Evolutionary conservation across 2,329 filamentous ascomycete species (phyloP).

Genomic region (Coleophoma crateriformis): DNA sequence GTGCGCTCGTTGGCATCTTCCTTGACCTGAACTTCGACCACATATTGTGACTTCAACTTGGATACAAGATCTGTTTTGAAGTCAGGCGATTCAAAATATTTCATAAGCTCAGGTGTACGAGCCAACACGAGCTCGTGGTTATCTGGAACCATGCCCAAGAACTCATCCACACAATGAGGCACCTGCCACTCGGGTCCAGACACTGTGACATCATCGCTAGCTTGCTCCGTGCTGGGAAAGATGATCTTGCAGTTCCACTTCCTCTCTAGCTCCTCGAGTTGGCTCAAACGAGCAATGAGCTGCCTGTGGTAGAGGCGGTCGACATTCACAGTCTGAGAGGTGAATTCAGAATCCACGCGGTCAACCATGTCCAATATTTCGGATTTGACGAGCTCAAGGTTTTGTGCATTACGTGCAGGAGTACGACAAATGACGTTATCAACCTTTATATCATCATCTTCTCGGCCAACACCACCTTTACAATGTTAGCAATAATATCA

Average conservation of each 20-base stretch:
- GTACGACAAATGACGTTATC: conserved; percentile 99
- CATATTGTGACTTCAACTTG: conserved; percentile 87
- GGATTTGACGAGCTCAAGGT: conserved; percentile 93
- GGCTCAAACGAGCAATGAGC: conserved; percentile 78
- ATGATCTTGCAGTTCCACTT: conserved; percentile 99
- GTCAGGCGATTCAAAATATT: conserved; percentile 75
- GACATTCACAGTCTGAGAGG: conserved; percentile 87
- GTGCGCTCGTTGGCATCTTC: conserved; percentile 54
- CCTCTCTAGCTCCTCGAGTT: conserved; percentile 94
- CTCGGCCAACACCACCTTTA: conserved; percentile 68
- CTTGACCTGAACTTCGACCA: conserved; percentile 77
- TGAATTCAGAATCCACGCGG: conserved; percentile 80
- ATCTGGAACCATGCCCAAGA: conserved; percentile 96
- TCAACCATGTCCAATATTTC: conserved; percentile 99
- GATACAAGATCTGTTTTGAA: conserved; percentile 75
- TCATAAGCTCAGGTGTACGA: conserved; percentile 68
- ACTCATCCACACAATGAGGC: conserved; percentile 91
- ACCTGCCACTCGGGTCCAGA: conserved; percentile 98
- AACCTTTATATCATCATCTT: conserved; percentile 97
- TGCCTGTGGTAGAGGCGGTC: conserved; percentile 94
- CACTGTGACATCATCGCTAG: conserved; percentile 92
- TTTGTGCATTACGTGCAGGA: conserved; percentile 93
- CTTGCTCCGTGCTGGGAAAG: conserved; percentile 95
- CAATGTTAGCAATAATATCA: not conserved
- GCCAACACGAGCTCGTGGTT: conserved; percentile 86